These are phyloP conservation scores for Picea engelmannii DNA, from an alignment of 83 land plant species.

Conservation along the genomic window DNA sequence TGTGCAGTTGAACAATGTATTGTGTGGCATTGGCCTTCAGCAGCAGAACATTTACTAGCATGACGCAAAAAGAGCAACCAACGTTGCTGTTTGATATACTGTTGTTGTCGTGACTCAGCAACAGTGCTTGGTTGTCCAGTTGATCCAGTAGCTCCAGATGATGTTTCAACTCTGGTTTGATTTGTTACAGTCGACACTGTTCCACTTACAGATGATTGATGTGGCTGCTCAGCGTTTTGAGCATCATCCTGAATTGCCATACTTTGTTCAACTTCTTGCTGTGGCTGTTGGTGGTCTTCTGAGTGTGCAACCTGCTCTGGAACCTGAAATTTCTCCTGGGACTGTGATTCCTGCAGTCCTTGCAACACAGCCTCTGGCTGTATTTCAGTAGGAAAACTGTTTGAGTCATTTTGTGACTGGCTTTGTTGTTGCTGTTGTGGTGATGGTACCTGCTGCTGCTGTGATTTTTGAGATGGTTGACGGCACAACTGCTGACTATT, in stretches of 20 bases:
- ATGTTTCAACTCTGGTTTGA: constrained; percentile 9
- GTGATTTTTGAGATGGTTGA: constrained; percentile 29
- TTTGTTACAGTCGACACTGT: constrained; percentile 3
- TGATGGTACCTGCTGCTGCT: constrained; percentile 30
- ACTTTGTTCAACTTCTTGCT: constrained; percentile 41
- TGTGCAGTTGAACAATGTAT: constrained; percentile 58
- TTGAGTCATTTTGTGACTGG: constrained; percentile 34
- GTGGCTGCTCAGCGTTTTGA: constrained; percentile 26
- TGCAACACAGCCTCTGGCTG: constrained; percentile 36
- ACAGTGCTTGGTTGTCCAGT: constrained; percentile 3
- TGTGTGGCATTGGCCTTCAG: constrained; percentile 67
- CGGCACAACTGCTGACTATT: constrained; percentile 19
- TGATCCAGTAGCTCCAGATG: background rate
- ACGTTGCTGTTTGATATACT: constrained; percentile 61
- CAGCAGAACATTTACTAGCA: constrained; percentile 73
- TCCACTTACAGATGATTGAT: constrained; percentile 21
- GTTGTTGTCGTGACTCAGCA: constrained; percentile 24
- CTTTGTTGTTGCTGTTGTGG: constrained; percentile 23
- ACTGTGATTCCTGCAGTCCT: constrained; percentile 35
- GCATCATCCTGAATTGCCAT: constrained; percentile 39
- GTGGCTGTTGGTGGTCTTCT: constrained; percentile 26
- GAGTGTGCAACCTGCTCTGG: constrained; percentile 12
- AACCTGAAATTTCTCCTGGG: constrained; percentile 21
- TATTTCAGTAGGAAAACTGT: constrained; percentile 22
- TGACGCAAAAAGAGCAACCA: constrained; percentile 86